Conservation (phyloP, 306 rosid genomes). For the Vicia faba region DNA sequence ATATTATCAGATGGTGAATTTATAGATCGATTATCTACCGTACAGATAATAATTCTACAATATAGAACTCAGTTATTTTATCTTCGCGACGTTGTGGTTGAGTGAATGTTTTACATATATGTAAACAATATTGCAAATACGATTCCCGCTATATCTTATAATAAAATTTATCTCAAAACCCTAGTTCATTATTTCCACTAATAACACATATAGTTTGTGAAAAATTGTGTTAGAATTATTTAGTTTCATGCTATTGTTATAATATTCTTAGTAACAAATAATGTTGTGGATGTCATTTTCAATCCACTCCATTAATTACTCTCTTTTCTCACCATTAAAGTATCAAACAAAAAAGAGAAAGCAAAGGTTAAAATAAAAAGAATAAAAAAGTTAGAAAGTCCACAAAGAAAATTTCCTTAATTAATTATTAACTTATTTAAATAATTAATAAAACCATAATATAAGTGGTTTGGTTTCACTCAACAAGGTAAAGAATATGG, state of each 20-base stretch:
- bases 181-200: not conserved
- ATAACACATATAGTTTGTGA: not conserved
- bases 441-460: slow-evolving; percentile 38
- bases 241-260: slow-evolving; percentile 42
- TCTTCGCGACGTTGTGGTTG: too few relatives aligned
- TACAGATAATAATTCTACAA: too few relatives aligned
- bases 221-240: not conserved
- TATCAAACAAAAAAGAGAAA: slow-evolving; percentile 50
- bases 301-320: slow-evolving; percentile 53
- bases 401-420: slow-evolving; percentile 54
- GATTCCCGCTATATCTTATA: not conserved
- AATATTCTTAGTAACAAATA: slow-evolving; percentile 59
- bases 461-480: slow-evolving; percentile 48
- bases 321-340: slow-evolving; percentile 47
- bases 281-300: slow-evolving; percentile 63
- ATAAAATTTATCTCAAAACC: not conserved
- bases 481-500: slow-evolving; percentile 50
- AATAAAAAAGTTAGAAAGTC: slow-evolving; percentile 24
- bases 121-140: too few relatives aligned
- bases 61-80: too few relatives aligned
- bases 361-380: slow-evolving; percentile 31
- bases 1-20: too few relatives aligned
- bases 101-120: too few relatives aligned
- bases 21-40: too few relatives aligned
- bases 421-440: not conserved